Base-by-base conservation (phyloP, 1,284 basidiomycete genomes). In the Fomitopsis palustris region DNA sequence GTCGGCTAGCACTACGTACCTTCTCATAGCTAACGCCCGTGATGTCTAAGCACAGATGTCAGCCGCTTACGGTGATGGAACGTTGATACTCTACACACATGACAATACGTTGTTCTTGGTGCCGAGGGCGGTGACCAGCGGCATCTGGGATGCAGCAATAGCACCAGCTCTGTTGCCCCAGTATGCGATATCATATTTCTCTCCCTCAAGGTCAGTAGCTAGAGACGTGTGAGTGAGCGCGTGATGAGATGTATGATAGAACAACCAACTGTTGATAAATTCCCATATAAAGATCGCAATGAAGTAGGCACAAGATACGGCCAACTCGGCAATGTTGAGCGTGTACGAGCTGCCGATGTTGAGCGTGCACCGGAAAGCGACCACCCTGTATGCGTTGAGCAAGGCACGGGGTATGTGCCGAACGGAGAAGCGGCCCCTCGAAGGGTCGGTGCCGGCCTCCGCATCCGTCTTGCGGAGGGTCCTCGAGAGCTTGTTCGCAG, bases 21-120 rank as follows among this genome's bases (percentile, higher is more conserved):
- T 83, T 85, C 60, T 87, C 84, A 64, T 82, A 84, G 53, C 80
- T 75, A 43, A 88, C 72, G 3, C 86, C 84, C 2, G 84, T 87
- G 38, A 85, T 66, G 55, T 78, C 84, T 85, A 63, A 16, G 25
- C 42, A 27, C 54, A 17, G 29, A 53, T 9, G 23, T 55, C 35
- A 54, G 53, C 8, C 47, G 38, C 31, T 6, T 12, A 31, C 2
- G 0, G 16, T 17, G 16, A 4, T 16, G 39, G 10, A n/a, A 45
- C 21, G 53, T 21, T 41, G 17, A 27, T 25, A 27, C 27, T 16
- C 25, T 29, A 74, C 83, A 58, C 58, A 85, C 84, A 75, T 5
- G 84, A 81, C 7, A 90, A 73, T 21, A 83, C 56, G 56, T 88
- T 89, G 68, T 90, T 87, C 69, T 84, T 85, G 53, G 82, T 84